Conservation (phyloP, 1,139 yeast species). For the Kodamaea sp. region DNA sequence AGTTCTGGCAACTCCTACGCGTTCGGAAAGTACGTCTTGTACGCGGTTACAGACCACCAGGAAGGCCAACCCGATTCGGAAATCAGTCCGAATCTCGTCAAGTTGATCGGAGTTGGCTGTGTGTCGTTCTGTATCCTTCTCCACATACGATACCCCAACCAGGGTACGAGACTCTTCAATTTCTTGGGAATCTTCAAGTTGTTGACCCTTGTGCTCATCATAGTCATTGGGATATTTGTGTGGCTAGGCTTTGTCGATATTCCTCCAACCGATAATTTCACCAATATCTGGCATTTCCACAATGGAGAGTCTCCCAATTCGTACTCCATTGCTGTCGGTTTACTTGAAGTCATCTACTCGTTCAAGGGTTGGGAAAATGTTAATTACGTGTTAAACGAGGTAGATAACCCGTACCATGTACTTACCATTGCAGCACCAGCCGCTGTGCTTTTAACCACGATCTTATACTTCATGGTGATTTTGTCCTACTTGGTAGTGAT, state of each 20-base stretch:
- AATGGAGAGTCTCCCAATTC: constrained; percentile 18
- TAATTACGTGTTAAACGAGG: constrained; percentile 44
- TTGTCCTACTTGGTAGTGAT: constrained; percentile 76
- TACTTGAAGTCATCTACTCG: constrained; percentile 42
- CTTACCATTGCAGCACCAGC: constrained; percentile 72
- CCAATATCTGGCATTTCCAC: constrained; percentile 29
- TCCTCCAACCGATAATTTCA: constrained; percentile 27
- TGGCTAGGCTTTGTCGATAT: constrained; percentile 28
- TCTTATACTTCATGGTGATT: constrained; percentile 68
- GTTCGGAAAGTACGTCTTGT: constrained; percentile 49
- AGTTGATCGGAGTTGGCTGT: constrained; percentile 47
- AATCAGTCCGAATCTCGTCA: constrained; percentile 22
- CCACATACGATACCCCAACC: constrained; percentile 40
- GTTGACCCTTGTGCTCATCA: constrained; percentile 40
- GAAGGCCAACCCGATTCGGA: constrained; percentile 19
- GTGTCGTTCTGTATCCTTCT: constrained; percentile 43
- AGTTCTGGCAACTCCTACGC: constrained; percentile 55
- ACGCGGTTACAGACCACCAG: constrained; percentile 30
- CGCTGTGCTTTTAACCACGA: constrained; percentile 60
- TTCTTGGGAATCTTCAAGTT: constrained; percentile 46
- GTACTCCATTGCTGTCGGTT: constrained; percentile 43
- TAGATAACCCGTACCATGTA: constrained; percentile 61
- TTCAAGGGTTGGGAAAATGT: constrained; percentile 50
- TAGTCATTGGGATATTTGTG: constrained; percentile 37
- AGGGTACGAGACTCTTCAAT: constrained; percentile 46